Evolutionary conservation across 305 asterid genomes (phyloP).

Genomic region (Euphrasia arctica): DNA sequence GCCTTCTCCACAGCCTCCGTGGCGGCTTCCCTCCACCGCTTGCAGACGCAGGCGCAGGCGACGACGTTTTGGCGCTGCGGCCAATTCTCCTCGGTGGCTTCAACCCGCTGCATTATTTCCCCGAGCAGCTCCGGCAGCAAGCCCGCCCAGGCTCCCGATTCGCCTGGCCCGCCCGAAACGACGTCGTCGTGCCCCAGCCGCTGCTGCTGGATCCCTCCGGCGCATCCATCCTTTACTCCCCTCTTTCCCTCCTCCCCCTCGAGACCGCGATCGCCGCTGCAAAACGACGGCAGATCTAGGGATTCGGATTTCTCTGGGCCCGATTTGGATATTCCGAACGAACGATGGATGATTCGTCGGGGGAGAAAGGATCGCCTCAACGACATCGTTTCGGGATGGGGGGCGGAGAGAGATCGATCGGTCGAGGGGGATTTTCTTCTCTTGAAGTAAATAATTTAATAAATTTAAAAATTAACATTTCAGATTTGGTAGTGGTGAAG

Average conservation of each 20-base stretch:
- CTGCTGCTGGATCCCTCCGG: slow-evolving; percentile 12
- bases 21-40: slow-evolving; percentile 67
- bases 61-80: slow-evolving; percentile 70
- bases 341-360: slow-evolving; percentile 48
- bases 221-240: slow-evolving; percentile 19
- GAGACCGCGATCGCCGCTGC: slow-evolving; percentile 5
- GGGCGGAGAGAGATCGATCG: slow-evolving; percentile 18
- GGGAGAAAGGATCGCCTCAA: slow-evolving; percentile 54
- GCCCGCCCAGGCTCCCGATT: slow-evolving; percentile 48
- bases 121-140: slow-evolving; percentile 69
- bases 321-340: slow-evolving; percentile 48
- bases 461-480: background rate
- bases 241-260: slow-evolving; percentile 7
- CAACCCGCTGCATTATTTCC: slow-evolving; percentile 71
- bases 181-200: slow-evolving; percentile 21
- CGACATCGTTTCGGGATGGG: slow-evolving; percentile 36
- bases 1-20: slow-evolving; percentile 49
- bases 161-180: slow-evolving; percentile 20
- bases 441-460: background rate
- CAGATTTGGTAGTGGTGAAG: background rate
- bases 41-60: slow-evolving; percentile 71
- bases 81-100: slow-evolving; percentile 60
- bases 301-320: slow-evolving; percentile 26
- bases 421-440: slow-evolving; percentile 9
- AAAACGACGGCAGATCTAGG: slow-evolving; percentile 18